A percentile compares a stretch with the other conserved stretches of the same genome.
Evolutionary conservation across 108 stramenopile genomes (phyloP).

Genomic region (Discostella stelligeroides): DNA sequence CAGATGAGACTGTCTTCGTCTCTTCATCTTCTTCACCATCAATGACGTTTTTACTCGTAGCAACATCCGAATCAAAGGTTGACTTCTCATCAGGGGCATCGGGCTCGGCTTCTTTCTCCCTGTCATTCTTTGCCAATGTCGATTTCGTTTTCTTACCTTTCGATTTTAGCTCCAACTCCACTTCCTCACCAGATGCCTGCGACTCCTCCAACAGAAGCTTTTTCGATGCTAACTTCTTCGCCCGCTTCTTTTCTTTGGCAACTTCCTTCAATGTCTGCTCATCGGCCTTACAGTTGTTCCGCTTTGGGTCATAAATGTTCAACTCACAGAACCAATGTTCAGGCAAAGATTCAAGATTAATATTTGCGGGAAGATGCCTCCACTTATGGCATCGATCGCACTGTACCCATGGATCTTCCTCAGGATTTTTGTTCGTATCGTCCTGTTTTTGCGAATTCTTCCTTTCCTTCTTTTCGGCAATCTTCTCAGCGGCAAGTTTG

Average conservation of each 20-base stretch:
- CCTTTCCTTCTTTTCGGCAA: conserved; percentile 37
- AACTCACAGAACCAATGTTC: conserved; percentile 88
- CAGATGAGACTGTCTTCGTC: neutral
- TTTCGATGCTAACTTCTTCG: conserved; percentile 54
- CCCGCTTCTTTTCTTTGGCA: conserved; percentile 60
- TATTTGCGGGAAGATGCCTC: conserved; percentile 75
- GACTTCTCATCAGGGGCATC: neutral
- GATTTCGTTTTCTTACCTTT: conserved; percentile 14
- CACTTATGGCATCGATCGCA: conserved; percentile 89
- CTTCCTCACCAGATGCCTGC: neutral
- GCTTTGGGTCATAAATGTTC: conserved; percentile 71
- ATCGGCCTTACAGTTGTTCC: conserved; percentile 67
- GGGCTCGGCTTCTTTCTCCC: conserved; percentile 27
- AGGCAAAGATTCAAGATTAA: conserved; percentile 67
- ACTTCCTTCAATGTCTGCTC: conserved; percentile 77
- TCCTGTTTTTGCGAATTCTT: conserved; percentile 53
- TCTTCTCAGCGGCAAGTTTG: conserved; percentile 69
- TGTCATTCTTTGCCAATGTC: conserved; percentile 12
- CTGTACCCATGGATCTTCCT: conserved; percentile 84
- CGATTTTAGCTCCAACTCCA: neutral
- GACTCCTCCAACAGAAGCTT: conserved; percentile 42
- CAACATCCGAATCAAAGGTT: neutral
- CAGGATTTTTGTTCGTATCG: conserved; percentile 50
- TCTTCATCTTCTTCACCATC: conserved; percentile 15
- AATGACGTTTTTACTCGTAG: conserved; percentile 8